Evolutionary conservation across 1,284 basidiomycete genomes (phyloP).

Genomic region (Mrakiaceae sp.): DNA sequence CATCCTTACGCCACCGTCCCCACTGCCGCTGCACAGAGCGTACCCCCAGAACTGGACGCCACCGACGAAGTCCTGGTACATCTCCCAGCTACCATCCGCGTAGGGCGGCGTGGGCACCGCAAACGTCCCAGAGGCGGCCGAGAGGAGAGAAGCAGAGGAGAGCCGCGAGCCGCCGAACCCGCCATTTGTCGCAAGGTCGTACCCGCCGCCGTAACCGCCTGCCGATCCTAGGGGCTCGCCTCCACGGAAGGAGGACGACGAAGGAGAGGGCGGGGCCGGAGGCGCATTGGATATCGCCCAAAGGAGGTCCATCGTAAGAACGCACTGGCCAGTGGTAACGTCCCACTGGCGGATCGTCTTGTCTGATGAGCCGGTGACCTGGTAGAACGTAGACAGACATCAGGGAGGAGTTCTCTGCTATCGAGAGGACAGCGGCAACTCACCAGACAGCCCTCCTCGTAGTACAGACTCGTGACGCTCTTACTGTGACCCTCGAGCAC

Average conservation of each 20-base stretch:
- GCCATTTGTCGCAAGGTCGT: slow-evolving; percentile 37
- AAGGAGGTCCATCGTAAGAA: slow-evolving; percentile 98
- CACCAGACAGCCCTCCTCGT: slow-evolving; percentile 86
- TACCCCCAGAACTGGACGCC: slow-evolving; percentile 98
- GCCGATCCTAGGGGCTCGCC: neutral
- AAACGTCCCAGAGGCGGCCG: slow-evolving; percentile 51
- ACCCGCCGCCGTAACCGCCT: neutral
- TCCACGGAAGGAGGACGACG: slow-evolving; percentile 24
- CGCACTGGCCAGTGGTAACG: slow-evolving; percentile 88
- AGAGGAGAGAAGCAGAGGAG: slow-evolving; percentile 21
- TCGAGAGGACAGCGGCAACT: slow-evolving; percentile 24
- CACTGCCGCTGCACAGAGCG: slow-evolving; percentile 89
- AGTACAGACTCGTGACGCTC: slow-evolving; percentile 83
- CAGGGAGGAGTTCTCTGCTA: neutral
- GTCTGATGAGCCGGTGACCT: slow-evolving; percentile 95
- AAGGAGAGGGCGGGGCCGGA: slow-evolving; percentile 40
- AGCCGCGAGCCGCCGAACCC: slow-evolving; percentile 26
- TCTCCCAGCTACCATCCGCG: slow-evolving; percentile 79
- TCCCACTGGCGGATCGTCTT: slow-evolving; percentile 99
- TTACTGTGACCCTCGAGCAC: slow-evolving; percentile 84
- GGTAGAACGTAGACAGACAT: slow-evolving; percentile 17
- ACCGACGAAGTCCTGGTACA: slow-evolving; percentile 96
- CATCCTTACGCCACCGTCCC: slow-evolving; percentile 94
- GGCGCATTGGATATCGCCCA: slow-evolving; percentile 96
- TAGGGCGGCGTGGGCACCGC: slow-evolving; percentile 74